A percentile compares a stretch with the other conserved stretches of the same genome.
phyloP scores from a whole-genome alignment of 306 rosid species.

The Trifolium dubium region DNA sequence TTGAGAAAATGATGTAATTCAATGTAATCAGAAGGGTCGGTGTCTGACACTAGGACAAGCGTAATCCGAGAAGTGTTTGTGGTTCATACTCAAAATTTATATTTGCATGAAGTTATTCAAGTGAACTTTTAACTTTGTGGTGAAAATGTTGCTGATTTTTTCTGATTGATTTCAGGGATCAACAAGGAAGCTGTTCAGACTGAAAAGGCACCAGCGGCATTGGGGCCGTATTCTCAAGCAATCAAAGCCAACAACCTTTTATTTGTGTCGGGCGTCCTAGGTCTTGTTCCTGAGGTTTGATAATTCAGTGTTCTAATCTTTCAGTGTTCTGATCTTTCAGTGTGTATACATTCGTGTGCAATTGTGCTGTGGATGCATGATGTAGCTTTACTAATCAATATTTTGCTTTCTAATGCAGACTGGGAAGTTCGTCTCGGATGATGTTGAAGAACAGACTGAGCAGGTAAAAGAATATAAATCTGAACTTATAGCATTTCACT shows the following conservation, averaged over 20 bases:
- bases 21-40: too few species aligned
- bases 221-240: constrained; percentile 97
- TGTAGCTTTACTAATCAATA: constrained; percentile 15
- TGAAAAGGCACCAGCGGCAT: constrained; percentile 93
- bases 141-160: not conserved
- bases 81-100: too few species aligned
- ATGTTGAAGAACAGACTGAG: constrained; percentile 90
- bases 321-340: not conserved
- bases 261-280: constrained; percentile 89
- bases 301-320: not conserved
- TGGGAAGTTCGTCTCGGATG: constrained; percentile 78
- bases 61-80: too few species aligned
- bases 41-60: too few species aligned
- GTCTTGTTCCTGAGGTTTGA: constrained; percentile 88
- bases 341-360: not conserved
- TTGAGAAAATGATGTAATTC: too few species aligned
- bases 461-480: constrained; percentile 59
- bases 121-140: not conserved
- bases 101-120: not conserved
- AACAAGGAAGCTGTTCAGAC: constrained; percentile 85
- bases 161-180: constrained; percentile 51
- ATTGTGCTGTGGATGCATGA: not conserved
- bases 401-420: constrained; percentile 57
- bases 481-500: constrained; percentile 8
- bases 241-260: constrained; percentile 81